Percentiles rank a stretch among this genome's conserved stretches.
Evolutionary conservation across 108 stramenopile genomes (phyloP).

Genomic region (Nitzschia sp.): DNA sequence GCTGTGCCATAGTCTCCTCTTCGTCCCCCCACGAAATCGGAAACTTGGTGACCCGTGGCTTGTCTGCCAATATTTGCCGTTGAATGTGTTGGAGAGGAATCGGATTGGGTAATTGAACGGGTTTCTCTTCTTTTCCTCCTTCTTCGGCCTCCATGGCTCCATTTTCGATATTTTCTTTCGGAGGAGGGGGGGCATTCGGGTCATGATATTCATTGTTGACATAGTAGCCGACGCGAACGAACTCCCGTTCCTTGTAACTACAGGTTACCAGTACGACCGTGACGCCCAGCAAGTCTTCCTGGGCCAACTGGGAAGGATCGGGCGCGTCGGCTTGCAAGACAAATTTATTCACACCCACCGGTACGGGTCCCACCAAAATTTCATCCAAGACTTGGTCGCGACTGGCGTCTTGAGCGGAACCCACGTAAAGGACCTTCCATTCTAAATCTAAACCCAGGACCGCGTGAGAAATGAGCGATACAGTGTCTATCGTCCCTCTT

Average conservation of each 20-base stretch:
- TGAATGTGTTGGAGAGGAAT: constrained; percentile 71
- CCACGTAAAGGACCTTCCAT: constrained; percentile 99
- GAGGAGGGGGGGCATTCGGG: constrained; percentile 30
- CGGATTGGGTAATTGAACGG: constrained; percentile 41
- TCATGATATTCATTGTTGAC: constrained; percentile 97
- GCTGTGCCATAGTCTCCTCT: constrained; percentile 18
- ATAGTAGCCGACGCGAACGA: constrained; percentile 98
- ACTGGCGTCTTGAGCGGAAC: constrained; percentile 86
- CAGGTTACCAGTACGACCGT: constrained; percentile 98
- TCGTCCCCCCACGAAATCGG: constrained; percentile 89
- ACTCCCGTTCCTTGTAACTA: constrained; percentile 93
- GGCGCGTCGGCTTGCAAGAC: constrained; percentile 92
- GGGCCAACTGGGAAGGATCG: constrained; percentile 76
- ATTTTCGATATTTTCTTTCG: background rate
- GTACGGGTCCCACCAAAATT: constrained; percentile 97
- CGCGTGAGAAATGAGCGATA: background rate
- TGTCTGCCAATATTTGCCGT: constrained; percentile 91
- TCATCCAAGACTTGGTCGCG: constrained; percentile 95
- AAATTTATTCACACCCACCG: constrained; percentile 93
- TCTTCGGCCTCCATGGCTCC: constrained; percentile 13
- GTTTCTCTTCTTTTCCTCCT: background rate
- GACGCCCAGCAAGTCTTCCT: constrained; percentile 92
- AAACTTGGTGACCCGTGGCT: constrained; percentile 96
- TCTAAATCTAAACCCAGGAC: constrained; percentile 61
- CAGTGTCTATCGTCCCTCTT: background rate